Evolutionary conservation across 306 rosid species (phyloP).

Genomic region (Canavalia ensiformis): DNA sequence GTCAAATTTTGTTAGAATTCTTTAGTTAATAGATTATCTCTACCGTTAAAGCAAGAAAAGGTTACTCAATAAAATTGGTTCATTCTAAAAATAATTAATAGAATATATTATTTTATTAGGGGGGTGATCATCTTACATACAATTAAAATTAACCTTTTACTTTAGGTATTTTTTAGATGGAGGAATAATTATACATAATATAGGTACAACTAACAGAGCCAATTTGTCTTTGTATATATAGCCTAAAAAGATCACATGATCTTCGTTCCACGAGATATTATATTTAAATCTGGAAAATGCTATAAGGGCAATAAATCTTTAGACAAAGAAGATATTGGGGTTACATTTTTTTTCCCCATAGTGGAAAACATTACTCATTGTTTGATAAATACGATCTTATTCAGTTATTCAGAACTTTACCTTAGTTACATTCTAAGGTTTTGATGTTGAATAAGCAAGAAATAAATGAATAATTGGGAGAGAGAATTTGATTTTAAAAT

Average conservation of each 20-base stretch:
- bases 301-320: background rate
- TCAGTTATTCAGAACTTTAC: background rate
- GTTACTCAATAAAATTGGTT: background rate
- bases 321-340: background rate
- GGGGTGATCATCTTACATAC: background rate
- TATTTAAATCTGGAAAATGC: background rate
- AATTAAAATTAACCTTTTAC: background rate
- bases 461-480: too few species aligned
- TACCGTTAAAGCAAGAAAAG: background rate
- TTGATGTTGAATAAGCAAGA: background rate
- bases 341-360: background rate
- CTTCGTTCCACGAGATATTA: conserved; percentile 11
- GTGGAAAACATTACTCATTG: background rate
- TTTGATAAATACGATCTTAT: background rate
- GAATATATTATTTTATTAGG: background rate
- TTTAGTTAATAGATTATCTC: background rate
- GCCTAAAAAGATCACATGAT: background rate
- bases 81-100: background rate
- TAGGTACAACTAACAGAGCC: background rate
- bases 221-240: background rate
- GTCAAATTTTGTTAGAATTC: background rate
- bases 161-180: background rate
- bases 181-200: background rate
- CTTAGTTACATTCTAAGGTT: background rate
- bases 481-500: too few species aligned